Evolutionary conservation across 139 green algal genomes (phyloP), one percentile per base, ranked within the genome.

Genomic region (Micromonas pusilla): DNA sequence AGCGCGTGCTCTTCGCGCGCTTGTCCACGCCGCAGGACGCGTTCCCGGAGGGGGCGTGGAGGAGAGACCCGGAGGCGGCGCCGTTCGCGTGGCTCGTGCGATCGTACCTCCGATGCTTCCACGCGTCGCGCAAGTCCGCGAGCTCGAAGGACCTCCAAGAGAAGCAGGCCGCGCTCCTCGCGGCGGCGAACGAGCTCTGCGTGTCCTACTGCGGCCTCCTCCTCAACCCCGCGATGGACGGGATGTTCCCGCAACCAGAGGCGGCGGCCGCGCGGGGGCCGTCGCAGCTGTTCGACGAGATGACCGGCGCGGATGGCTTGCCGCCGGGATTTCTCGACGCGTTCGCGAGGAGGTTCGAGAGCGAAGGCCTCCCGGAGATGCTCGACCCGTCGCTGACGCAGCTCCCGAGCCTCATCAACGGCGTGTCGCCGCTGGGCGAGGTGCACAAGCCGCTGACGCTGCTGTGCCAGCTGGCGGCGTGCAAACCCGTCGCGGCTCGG

Each of bases 311-410:
- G 80, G 37, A 66, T 25, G 1, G n/a, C 32, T 66, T 97, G 76
- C 92, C 93, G 0, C 45, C 70, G 0, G 89, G 87, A 0, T 97
- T 97, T 63, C 76, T 97, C 32, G 89, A 96, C 70, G 86, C 93
- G 31, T 85, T 96, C 39, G 85, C 80, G 0, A 78, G 70, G 5
- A 82, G 84, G 26, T 91, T 91, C 57, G 88, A 85, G 60, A 86
- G 91, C 21, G 88, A 93, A 63, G 91, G 88, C 3, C 83, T 97
- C 30, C 63, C 86, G 2, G 80, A 89, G 0, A 62, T 94, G 21
- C 30, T 93, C 19, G 57, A 53, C 2, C 80, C 84, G 16, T 84
- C 95, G 26, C 80, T 87, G 31, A 32, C 26, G 32, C 36, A 65
- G 31, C 26, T 74, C n/a, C 54, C 9, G 23, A 28, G 3, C 30